Base-by-base conservation (phyloP, 179 eudicot species). In the Silene coronaria region DNA sequence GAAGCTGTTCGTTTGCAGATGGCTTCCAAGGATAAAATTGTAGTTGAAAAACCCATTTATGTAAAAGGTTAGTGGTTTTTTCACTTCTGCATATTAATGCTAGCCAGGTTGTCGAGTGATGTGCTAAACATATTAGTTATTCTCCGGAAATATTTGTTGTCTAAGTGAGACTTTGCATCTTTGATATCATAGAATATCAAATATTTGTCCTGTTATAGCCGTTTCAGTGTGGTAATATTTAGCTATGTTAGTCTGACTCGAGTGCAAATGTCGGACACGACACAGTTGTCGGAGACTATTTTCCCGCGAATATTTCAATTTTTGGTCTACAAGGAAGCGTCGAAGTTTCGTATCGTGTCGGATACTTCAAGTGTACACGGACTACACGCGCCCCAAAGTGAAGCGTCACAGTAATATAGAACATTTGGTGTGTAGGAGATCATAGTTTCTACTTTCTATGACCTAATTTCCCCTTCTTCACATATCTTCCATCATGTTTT, bases 1-100 rank as follows among this genome's bases (percentile, higher is more conserved):
- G 99, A 96, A 82, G 99, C 99, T 75, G 87, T 96, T 78, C 91
- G 99, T 51, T 86, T 96, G 42, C 99, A 96, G 74, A 82, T 87
- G 89, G 99, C 99, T 79, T 96, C 99, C 53, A 93, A 93, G 84
- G 97, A 96, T 79, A 92, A 96, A 80, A 80, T 87, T 83, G 76
- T 88, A 75, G 89, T 81, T 70, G 97, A 96, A 55, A 96, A 93
- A 76, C 99, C 99, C 57, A 75, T 96, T 21, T 88, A 84, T 84
- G 97, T 89, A 21, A 96, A 96, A 93, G 97, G 99, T 96, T 67
- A 36, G 87, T 70, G 51, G 7, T 57, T 76, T 60, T 48, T 32
- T 42, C 70, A 12, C 62, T 10, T 78, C 8, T 42, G 5, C 14
- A 42, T 55, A 58, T 53, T 24, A 21, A 45, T 21, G n/a, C 65